Conservation (phyloP, 1,284 basidiomycete species). For the Sphagnurus paluster region DNA sequence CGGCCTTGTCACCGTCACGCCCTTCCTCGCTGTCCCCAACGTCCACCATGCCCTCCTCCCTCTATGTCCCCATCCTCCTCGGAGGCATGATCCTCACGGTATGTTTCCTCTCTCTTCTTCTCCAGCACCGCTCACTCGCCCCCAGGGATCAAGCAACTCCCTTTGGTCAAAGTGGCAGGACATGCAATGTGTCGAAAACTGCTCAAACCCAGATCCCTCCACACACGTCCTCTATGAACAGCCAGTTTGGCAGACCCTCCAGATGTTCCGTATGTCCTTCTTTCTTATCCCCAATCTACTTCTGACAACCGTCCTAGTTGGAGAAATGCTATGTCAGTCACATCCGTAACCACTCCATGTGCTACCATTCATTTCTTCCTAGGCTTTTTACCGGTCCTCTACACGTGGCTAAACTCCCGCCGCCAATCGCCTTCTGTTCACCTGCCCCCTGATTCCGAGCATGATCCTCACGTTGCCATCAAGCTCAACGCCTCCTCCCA, state of each 20-base stretch:
- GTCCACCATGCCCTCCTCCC: constrained; percentile 46
- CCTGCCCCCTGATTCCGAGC: constrained; percentile 52
- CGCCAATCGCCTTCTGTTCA: constrained; percentile 51
- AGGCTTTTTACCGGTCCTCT: constrained; percentile 86
- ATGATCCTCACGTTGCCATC: constrained; percentile 34
- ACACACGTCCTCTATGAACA: constrained; percentile 81
- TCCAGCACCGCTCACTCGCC: constrained; percentile 2
- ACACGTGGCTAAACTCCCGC: constrained; percentile 57
- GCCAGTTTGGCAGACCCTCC: constrained; percentile 91
- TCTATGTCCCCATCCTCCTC: constrained; percentile 50
- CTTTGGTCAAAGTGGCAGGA: constrained; percentile 87
- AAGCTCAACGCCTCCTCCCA: constrained; percentile 40
- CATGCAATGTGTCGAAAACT: constrained; percentile 96
- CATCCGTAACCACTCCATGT: constrained; percentile 28
- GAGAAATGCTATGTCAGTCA: constrained; percentile 87
- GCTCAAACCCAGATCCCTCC: constrained; percentile 55
- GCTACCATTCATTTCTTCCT: constrained; percentile 29
- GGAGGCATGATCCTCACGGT: constrained; percentile 83
- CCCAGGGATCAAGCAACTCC: constrained; percentile 75
- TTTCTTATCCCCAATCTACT: constrained; percentile 21
- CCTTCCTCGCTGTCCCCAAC: constrained; percentile 15
- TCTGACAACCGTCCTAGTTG: constrained; percentile 57
- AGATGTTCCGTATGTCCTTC: constrained; percentile 81
- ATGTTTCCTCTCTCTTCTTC: constrained; percentile 16
- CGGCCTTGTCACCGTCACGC: constrained; percentile 18